Evolutionary conservation across 805 yeast species (phyloP), one percentile per base, ranked within the genome.

Genomic region (Zygoascus tannicola): DNA sequence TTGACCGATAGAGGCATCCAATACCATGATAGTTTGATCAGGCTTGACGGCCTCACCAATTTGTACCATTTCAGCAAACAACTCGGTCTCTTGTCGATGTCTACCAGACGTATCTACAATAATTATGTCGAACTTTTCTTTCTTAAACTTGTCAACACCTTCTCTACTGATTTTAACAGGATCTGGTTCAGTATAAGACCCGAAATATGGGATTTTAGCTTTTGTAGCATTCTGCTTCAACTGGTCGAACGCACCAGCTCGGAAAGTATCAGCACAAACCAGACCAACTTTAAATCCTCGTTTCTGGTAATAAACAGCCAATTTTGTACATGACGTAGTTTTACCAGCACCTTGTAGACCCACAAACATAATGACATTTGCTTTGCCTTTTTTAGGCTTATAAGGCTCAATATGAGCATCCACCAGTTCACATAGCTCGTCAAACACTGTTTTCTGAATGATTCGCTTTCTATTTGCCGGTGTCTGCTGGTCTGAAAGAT

Each of bases 221-320:
- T 86, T 85, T 44, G 90, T 86, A 20, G 98, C 97, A 64, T 90
- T 90, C 66, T 90, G 98, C 63, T 92, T 90, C 65, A 90, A 75
- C 71, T 90, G 98, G 66, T 90, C 98, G 69, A 90, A 90, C 2
- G 98, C 98, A 73, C 98, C 98, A 32, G 98, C 98, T 73, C 98
- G 80, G 73, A 90, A 92, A 23, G 98, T 92, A 70, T 92, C 98
- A 1, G 98, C 98, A 76, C 98, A 92, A 21, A 92, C 97, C 59
- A 92, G 70, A 43, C 97, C 97, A 38, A 86, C 95, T 61, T 87
- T 88, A 66, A 80, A 86, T 2, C 97, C 97, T 58, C 97, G 73
- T 58, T 88, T 77, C 58, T 87, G 90, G 62, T 92, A 92, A 61
- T 85, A 88, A 1, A 86, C 94, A 0, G 98, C 98, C 55, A 90